Base-by-base conservation (phyloP, 345 rosid species). In the Trapa incisa region DNA sequence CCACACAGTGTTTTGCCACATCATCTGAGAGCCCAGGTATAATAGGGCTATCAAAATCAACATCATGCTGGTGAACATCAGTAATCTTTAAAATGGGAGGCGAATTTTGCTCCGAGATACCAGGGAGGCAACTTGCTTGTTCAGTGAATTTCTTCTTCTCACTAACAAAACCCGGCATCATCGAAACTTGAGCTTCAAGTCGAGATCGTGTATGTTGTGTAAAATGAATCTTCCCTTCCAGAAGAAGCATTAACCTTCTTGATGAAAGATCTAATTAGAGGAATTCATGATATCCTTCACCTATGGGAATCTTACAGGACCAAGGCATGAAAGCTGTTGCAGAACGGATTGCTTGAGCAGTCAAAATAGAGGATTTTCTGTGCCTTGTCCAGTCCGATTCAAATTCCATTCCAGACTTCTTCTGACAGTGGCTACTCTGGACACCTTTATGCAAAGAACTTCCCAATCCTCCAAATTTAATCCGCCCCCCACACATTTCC, bases 11-110 rank as follows among this genome's bases (percentile, higher is more conserved):
- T 71, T 86, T 86, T 9, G 97, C 87, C 60, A 94, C 97, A 43
- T 94, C 97, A 82, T 91, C 96, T 13, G 97, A 80, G 69, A 94
- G 79, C 68, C 99, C 99, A 0, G 96, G 96, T 48, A 94, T 76
- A 75, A 94, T 69, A 47, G 84, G 82, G 65, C 77, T 72, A 66
- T 75, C 87, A 39, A 58, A 66, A 67, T 77, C 84, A 76, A 77
- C 72, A 73, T 76, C 72, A 74, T 70, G 72, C 64, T 57, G 68
- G 68, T 33, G 73, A 64, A 53, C 78, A 22, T 22, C 29, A 67
- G 78, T 77, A 72, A 76, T 71, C 65, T 85, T 85, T 14, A 76
- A 77, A 76, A 9, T 50, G 53, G 65, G 63, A 17, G 67, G 70
- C 17, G 65, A 58, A 47, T 76, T 73, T 45, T 74, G 80, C 43